Base-by-base conservation (phyloP, 2,329 filamentous ascomycete species). In the Domatiomyces globalis region DNA sequence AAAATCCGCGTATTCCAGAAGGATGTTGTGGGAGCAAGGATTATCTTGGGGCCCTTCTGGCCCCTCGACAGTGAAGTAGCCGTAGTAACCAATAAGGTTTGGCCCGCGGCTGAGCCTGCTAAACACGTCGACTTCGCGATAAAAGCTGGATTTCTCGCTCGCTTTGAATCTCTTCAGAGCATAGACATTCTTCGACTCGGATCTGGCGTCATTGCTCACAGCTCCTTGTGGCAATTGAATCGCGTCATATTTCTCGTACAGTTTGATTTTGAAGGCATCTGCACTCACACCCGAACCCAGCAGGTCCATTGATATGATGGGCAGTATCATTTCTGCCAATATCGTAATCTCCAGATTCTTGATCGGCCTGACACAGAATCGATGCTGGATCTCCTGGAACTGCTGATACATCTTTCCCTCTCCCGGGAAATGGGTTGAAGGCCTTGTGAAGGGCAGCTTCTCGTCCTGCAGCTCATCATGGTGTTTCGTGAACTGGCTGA, bases 231-330 rank as follows among this genome's bases (percentile, higher is more conserved):
- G 22, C 3, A 29, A 25, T 20, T 52, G 9, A 6, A 64, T 49
- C 46, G 54, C 52, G 46, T 65, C 63, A 39, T 63, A 56, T 15
- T 60, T 53, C 36, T 50, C 52, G 56, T 64, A 57, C 9, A 65
- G 12, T 36, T 52, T 56, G 18, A 65, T 60, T 29, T 60, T 54
- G 42, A 56, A 58, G 49, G 51, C 54, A 5, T 25, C 49, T 8
- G 59, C 57, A 19, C 45, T 56, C n/a, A 54, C 60, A 20, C 56
- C 60, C 1, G 22, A 44, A 27, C 20, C 51, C 25, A 53, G 53
- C 12, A 39, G 27, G 33, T 61, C 51, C 46, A 55, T 60, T 43
- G 25, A 47, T 19, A 48, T 56, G 17, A 66, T 63, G 2, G 63
- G 63, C 2, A 66, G 52, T 18, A 65, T 55, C 20, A 58, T 49